phyloP scores from a whole-genome alignment of 1,139 yeast genomes.

The Saccharomyces hybrid region DNA sequence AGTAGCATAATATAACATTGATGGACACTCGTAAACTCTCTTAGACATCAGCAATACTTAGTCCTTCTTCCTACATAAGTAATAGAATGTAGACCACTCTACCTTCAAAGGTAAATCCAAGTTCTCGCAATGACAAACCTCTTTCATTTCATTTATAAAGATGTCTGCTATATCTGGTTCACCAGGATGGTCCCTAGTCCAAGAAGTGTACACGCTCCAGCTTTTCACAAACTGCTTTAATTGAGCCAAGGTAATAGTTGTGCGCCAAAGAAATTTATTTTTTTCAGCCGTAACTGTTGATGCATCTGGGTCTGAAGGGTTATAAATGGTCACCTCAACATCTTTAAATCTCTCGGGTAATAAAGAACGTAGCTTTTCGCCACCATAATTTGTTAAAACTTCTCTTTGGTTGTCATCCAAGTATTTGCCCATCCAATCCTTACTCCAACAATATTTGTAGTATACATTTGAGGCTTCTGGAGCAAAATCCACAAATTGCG shows the following conservation, averaged over 20 bases:
- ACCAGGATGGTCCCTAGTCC: constrained; percentile 33
- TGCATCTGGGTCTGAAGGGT: constrained; percentile 29
- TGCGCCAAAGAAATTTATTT: constrained; percentile 22
- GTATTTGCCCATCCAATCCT: constrained; percentile 48
- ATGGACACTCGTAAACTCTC: too few species aligned
- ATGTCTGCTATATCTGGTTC: constrained; percentile 35
- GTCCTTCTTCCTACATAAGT: constrained; percentile 35
- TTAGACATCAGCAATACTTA: neutral
- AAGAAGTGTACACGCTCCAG: constrained; percentile 61
- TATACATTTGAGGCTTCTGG: constrained; percentile 26
- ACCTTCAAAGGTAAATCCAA: constrained; percentile 38
- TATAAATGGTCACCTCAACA: constrained; percentile 33
- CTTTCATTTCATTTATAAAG: constrained; percentile 39
- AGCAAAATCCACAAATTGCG: constrained; percentile 30
- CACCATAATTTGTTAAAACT: constrained; percentile 39
- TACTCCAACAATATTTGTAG: constrained; percentile 32
- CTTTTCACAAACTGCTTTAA: constrained; percentile 48
- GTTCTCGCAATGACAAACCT: constrained; percentile 38
- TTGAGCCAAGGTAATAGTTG: constrained; percentile 31
- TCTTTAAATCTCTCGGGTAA: constrained; percentile 36
- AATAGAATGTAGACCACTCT: constrained; percentile 53
- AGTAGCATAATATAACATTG: too few species aligned
- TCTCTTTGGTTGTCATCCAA: constrained; percentile 66
- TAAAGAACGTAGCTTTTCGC: constrained; percentile 26
- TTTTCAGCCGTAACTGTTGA: constrained; percentile 36